Conservation (phyloP, 768 basidiomycete species). For the Pleurotus eryngii region DNA sequence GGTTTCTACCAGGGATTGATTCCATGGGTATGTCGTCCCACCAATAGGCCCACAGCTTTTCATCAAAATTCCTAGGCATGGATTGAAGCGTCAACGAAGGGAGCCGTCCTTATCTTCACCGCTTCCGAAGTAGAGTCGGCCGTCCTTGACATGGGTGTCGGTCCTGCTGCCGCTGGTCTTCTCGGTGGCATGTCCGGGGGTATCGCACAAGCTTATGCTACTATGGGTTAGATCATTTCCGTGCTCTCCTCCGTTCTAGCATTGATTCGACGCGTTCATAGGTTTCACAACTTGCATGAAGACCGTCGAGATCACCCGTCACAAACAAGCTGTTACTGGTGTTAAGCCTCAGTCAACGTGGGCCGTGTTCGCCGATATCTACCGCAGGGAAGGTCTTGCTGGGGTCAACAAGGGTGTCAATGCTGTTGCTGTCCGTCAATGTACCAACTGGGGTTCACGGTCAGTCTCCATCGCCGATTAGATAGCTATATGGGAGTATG, state of each 20-base stretch:
- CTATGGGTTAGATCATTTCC: constrained; percentile 80
- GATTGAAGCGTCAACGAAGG: constrained; percentile 99
- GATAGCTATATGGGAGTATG: not conserved
- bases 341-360: constrained; percentile 88
- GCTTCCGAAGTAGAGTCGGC: constrained; percentile 91
- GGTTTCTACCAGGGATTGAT: constrained; percentile 99
- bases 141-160: constrained; percentile 61
- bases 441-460: constrained; percentile 93
- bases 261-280: constrained; percentile 25
- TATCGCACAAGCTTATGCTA: constrained; percentile 96
- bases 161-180: constrained; percentile 80
- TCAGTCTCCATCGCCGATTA: constrained; percentile 27
- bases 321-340: constrained; percentile 84
- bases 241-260: constrained; percentile 11
- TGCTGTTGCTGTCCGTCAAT: constrained; percentile 87
- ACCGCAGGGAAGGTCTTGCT: constrained; percentile 85
- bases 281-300: constrained; percentile 99
- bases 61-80: constrained; percentile 63
- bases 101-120: constrained; percentile 92
- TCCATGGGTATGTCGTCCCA: constrained; percentile 74
- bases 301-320: constrained; percentile 95
- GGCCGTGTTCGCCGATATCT: constrained; percentile 94
- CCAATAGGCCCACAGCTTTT: not conserved
- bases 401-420: constrained; percentile 99
- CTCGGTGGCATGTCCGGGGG: constrained; percentile 98